Conservation (phyloP, 1,139 yeast genomes). For the Sugiyamaella pinicola region DNA sequence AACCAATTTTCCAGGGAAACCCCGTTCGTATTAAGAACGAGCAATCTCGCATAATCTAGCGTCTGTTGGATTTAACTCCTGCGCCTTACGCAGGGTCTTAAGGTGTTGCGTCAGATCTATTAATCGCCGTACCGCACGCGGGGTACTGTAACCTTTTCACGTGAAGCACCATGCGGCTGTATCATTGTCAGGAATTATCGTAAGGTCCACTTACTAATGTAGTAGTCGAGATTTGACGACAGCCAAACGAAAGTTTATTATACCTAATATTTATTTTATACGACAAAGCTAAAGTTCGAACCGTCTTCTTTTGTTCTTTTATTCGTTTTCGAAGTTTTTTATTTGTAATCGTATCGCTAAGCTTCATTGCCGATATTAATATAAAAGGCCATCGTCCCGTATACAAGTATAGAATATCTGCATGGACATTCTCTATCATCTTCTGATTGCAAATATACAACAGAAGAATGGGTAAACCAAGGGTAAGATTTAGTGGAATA, state of each 20-base stretch:
- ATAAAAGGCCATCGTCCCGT: not conserved
- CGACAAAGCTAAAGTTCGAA: too few relatives aligned
- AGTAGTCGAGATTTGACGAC: not conserved
- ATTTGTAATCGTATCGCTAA: not conserved
- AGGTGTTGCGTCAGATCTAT: not conserved
- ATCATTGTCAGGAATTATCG: not conserved
- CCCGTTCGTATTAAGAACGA: too few relatives aligned
- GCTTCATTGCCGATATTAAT: not conserved
- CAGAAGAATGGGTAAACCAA: slow-evolving; percentile 60
- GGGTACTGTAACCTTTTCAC: too few relatives aligned
- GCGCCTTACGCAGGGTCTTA: not conserved
- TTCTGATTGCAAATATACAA: not conserved
- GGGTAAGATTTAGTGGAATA: slow-evolving; percentile 48
- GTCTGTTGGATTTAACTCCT: not conserved
- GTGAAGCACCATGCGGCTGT: slow-evolving; percentile 5
- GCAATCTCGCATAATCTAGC: too few relatives aligned
- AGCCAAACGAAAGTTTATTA: not conserved
- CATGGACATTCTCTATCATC: not conserved
- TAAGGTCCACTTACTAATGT: not conserved
- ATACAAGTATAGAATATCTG: not conserved
- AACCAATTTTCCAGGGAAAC: too few relatives aligned
- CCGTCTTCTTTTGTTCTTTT: too few relatives aligned
- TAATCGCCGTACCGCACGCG: not conserved
- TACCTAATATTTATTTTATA: not conserved
- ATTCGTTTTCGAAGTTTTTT: not conserved